Evolutionary conservation across 2,329 filamentous ascomycete genomes (phyloP).

Genomic region (Nothophoma quercina): DNA sequence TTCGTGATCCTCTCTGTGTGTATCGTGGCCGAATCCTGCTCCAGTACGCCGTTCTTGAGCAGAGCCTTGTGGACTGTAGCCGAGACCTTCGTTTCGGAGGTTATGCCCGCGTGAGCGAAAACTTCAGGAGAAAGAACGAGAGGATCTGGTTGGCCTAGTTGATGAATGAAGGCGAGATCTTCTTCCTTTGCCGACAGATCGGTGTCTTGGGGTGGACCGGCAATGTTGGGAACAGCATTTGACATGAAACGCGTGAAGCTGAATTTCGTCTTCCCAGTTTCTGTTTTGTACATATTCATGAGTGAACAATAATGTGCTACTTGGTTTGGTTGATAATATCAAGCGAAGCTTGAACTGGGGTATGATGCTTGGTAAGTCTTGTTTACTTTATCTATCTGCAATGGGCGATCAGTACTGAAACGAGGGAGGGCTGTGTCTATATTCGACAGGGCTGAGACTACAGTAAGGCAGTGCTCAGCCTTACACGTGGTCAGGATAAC

Average conservation of each 20-base stretch:
- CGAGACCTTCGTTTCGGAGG: constrained; percentile 1
- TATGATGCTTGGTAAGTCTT: neutral
- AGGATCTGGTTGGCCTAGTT: constrained; percentile 7
- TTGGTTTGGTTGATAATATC: neutral
- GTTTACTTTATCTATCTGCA: neutral
- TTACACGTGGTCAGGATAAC: neutral
- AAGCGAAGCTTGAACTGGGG: neutral
- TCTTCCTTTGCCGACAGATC: neutral
- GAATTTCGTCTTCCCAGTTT: constrained; percentile 7
- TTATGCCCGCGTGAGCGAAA: constrained; percentile 11
- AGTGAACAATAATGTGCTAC: neutral
- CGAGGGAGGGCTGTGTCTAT: neutral
- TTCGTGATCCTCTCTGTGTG: constrained; percentile 9
- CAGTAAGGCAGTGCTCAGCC: neutral
- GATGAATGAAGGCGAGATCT: constrained; percentile 11
- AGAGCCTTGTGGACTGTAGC: constrained; percentile 2
- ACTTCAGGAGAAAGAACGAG: constrained; percentile 6
- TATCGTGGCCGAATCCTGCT: neutral
- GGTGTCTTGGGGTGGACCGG: constrained; percentile 6
- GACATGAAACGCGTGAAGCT: constrained; percentile 16
- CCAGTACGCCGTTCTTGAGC: constrained; percentile 6
- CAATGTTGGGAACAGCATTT: constrained; percentile 5
- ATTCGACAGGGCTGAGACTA: neutral
- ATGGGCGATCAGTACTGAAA: neutral
- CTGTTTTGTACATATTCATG: constrained; percentile 7